Conservation (phyloP, 192 early-diverging fungal genomes). For the Neocallimastix lanati region DNA sequence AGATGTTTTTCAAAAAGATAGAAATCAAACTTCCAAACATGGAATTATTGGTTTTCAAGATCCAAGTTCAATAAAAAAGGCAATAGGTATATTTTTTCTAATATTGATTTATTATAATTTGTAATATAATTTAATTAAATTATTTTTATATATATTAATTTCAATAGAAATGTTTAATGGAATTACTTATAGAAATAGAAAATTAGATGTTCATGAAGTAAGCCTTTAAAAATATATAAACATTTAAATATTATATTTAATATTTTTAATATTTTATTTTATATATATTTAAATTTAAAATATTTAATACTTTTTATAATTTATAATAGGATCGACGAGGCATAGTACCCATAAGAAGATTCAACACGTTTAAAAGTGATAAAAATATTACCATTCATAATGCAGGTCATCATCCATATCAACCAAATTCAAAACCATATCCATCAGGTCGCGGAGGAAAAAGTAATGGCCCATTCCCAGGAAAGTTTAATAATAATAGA, state of each 20-base stretch:
- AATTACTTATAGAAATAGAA: neutral
- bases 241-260: too few relatives aligned
- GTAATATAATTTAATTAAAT: too few relatives aligned
- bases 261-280: too few relatives aligned
- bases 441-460: neutral
- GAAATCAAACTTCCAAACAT: neutral
- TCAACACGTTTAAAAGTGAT: neutral
- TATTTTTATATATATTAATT: too few relatives aligned
- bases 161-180: neutral
- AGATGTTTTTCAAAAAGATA: neutral
- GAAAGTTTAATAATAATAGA: neutral
- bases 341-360: neutral
- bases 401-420: neutral
- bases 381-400: neutral
- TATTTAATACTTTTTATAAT: too few relatives aligned
- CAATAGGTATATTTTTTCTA: neutral
- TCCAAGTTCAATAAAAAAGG: neutral
- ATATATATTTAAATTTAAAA: too few relatives aligned
- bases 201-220: neutral
- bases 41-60: neutral
- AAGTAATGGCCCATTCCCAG: neutral
- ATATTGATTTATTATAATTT: too few relatives aligned
- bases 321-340: neutral
- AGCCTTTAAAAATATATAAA: too few relatives aligned
- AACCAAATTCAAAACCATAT: neutral